Evolutionary conservation across 2,329 filamentous ascomycete species (phyloP), one percentile per base, ranked within the genome.

Genomic region (Hymenoscyphus scutula): DNA sequence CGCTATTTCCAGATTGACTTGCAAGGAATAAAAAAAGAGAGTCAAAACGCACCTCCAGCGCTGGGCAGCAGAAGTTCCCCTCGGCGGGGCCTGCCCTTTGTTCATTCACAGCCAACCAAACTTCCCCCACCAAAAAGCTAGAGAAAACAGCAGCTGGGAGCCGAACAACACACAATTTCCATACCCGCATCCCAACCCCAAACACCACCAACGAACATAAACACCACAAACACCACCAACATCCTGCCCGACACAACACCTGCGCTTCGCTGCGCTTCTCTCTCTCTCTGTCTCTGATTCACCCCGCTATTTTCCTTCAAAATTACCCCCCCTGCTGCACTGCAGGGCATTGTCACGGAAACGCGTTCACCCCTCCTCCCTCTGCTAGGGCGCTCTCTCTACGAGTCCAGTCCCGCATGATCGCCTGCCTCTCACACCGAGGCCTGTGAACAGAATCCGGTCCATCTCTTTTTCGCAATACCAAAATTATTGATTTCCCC

Each of bases 401-500:
- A 13, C 27, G 13, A 56, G 54, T 30, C 15, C 54, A 5, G 17
- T 48, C 37, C 37, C 56, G 56, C 37, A 41, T 58, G 56, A 58
- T 37, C 37, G 56, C 41, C 45, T 59, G 38, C 57, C 30, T 32
- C 41, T 37, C 37, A 17, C 25, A 32, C 29, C 53, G 53, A 54
- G 25, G 53, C 53, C 25, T 17, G 25, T 54, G 41, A 19, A 53
- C 41, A 15, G 17, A 45, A 58, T 34, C 38, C 13, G 2, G 34
- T 11, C 25, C 27, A 27, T 48, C 23, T 48, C 11, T 19, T 19
- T 48, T 48, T 48, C 19, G 45, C 45, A 25, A 25, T 11, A 3
- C 19, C n/a, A 45, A 45, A 48, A 37, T 38, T 23, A 32, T 54
- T 37, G 13, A 17, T 25, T n/a, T n/a, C 25, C 48, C 57, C 71